Conservation (phyloP, 2,329 filamentous ascomycete species). For the Akanthomyces uredinophilus region DNA sequence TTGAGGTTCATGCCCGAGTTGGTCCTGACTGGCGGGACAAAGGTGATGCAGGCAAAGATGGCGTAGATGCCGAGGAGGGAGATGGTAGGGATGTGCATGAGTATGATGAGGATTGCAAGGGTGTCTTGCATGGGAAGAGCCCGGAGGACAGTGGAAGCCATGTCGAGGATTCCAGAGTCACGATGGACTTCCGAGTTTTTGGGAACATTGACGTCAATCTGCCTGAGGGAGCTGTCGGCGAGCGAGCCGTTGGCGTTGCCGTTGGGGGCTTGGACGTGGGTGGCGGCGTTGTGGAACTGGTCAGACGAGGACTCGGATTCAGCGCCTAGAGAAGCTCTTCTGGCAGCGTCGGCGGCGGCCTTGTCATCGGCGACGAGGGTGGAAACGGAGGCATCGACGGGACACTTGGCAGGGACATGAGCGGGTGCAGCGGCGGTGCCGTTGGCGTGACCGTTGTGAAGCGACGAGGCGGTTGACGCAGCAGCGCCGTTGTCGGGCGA, state of each 20-base stretch:
- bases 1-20: constrained; percentile 75
- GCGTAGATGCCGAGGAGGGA: constrained; percentile 85
- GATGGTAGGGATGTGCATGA: constrained; percentile 86
- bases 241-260: constrained; percentile 28
- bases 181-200: constrained; percentile 65
- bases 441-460: constrained; percentile 15
- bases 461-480: constrained; percentile 20
- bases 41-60: constrained; percentile 87
- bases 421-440: not conserved
- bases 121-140: constrained; percentile 91
- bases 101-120: constrained; percentile 91
- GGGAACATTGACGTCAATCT: constrained; percentile 65
- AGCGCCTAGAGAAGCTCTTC: constrained; percentile 8
- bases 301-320: constrained; percentile 28
- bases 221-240: constrained; percentile 51
- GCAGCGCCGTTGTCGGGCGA: constrained; percentile 25
- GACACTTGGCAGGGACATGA: not conserved
- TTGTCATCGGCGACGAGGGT: constrained; percentile 3
- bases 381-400: not conserved
- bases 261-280: constrained; percentile 20
- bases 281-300: constrained; percentile 29
- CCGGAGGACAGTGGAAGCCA: constrained; percentile 80
- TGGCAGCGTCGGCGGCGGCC: not conserved
- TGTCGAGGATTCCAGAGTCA: constrained; percentile 66
- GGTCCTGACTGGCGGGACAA: constrained; percentile 76